These are phyloP conservation scores for Termitomyces sp. DNA, from an alignment of 768 basidiomycete genomes.

Conservation along the genomic window DNA sequence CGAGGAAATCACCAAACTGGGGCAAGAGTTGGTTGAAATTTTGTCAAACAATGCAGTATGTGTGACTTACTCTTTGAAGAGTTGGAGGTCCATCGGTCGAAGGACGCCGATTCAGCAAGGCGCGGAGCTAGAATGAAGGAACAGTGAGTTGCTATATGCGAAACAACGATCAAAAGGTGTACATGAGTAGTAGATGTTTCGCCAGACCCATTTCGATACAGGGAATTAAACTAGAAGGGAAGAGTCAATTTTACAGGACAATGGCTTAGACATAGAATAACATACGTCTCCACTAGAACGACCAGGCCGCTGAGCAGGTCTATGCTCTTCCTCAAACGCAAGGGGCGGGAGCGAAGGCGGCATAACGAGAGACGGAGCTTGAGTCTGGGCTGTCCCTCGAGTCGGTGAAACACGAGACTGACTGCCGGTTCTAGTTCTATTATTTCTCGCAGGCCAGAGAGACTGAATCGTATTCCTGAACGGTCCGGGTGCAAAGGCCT, in stretches of 20 bases:
- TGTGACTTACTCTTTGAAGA: not conserved
- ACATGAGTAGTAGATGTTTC: not conserved
- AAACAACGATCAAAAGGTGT: not conserved
- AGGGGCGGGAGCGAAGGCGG: slow-evolving; percentile 31
- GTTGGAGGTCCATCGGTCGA: not conserved
- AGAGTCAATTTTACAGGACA: not conserved
- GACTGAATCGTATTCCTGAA: slow-evolving; percentile 45
- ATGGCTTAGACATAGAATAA: not conserved
- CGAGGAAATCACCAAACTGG: not conserved
- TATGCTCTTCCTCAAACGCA: slow-evolving; percentile 25
- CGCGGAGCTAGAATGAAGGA: not conserved
- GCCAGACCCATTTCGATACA: not conserved
- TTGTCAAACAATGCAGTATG: not conserved
- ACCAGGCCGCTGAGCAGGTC: not conserved
- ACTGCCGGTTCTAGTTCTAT: slow-evolving; percentile 9
- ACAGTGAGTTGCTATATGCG: not conserved
- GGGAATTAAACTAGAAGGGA: not conserved
- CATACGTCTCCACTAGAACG: not conserved
- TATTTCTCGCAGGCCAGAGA: slow-evolving; percentile 11
- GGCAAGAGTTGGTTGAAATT: not conserved
- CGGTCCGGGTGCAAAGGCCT: slow-evolving; percentile 38
- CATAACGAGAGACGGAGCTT: not conserved
- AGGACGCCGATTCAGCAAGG: slow-evolving; percentile 1
- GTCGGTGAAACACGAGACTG: not conserved
- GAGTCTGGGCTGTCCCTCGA: not conserved